These are phyloP conservation scores for Bolboschoenus planiculmis DNA, from an alignment of 176 grass and related monocot species.

Conservation along the genomic window DNA sequence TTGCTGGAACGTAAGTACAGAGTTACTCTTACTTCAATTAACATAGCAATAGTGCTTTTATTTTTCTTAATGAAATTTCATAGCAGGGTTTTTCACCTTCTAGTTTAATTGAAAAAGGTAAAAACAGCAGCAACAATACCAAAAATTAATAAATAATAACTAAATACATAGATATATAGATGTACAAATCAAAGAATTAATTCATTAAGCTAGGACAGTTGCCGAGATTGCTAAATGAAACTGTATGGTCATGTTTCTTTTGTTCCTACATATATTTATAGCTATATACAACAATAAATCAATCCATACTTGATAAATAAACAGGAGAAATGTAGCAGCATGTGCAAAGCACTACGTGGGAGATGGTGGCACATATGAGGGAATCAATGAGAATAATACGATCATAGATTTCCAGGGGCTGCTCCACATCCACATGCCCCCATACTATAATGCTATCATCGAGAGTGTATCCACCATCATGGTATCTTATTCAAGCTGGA, in stretches of 20 bases:
- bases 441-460: constrained; percentile 50
- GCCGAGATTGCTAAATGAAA: neutral
- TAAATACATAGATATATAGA: neutral
- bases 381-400: constrained; percentile 53
- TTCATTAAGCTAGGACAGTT: neutral
- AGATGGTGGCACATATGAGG: constrained; percentile 51
- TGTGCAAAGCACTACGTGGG: constrained; percentile 74
- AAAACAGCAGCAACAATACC: neutral
- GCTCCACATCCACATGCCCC: constrained; percentile 55
- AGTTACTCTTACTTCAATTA: neutral
- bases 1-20: constrained; percentile 36
- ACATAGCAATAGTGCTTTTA: neutral
- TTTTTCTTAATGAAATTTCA: neutral
- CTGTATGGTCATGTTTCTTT: neutral
- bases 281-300: neutral
- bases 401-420: constrained; percentile 33
- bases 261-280: neutral
- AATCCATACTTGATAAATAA: neutral
- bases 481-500: constrained; percentile 74
- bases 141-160: neutral
- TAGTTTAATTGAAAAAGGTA: neutral
- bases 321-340: constrained; percentile 48
- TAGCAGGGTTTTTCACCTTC: neutral
- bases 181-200: neutral
- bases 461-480: constrained; percentile 67